Conservation (phyloP, 2,329 filamentous ascomycete genomes). For the Lecanicillium sp. region DNA sequence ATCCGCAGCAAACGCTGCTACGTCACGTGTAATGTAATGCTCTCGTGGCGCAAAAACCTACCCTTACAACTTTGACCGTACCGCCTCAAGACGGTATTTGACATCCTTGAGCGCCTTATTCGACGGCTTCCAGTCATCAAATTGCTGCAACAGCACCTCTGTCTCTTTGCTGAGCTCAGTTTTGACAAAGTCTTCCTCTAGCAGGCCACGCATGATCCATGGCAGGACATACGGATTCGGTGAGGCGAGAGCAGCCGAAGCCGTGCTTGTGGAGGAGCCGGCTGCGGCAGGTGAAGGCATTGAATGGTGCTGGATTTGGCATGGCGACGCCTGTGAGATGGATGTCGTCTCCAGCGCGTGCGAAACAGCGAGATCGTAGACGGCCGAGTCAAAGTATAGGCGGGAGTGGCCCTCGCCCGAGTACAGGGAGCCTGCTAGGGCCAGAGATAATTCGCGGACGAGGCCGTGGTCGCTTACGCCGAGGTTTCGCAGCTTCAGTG, state of each 20-base stretch:
- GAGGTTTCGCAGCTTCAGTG: conserved; percentile 86
- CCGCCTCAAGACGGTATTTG: conserved; percentile 85
- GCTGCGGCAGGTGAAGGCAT: conserved; percentile 14
- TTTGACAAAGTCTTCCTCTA: conserved; percentile 88
- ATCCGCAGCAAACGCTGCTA: no score
- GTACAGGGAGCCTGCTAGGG: conserved; percentile 85
- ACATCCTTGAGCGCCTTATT: conserved; percentile 94
- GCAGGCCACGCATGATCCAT: conserved; percentile 87
- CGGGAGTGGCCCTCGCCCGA: conserved; percentile 88
- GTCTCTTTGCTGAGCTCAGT: conserved; percentile 72
- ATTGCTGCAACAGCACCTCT: conserved; percentile 69
- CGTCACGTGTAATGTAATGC: neutral
- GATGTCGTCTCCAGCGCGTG: conserved; percentile 61
- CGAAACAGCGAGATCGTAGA: conserved; percentile 72
- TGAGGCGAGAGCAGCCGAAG: conserved; percentile 29
- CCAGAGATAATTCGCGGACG: conserved; percentile 78
- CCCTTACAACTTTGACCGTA: conserved; percentile 67
- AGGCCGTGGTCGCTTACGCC: conserved; percentile 90
- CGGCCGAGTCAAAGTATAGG: conserved; percentile 79
- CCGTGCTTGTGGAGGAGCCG: neutral
- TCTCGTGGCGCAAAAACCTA: neutral
- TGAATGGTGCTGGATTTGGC: conserved; percentile 12
- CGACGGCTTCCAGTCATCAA: conserved; percentile 85
- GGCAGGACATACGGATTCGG: conserved; percentile 86
- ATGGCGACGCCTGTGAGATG: conserved; percentile 13